Evolutionary conservation across 805 yeast genomes (phyloP), one percentile per base, ranked within the genome.

Genomic region (Pichia cephalocereana): DNA sequence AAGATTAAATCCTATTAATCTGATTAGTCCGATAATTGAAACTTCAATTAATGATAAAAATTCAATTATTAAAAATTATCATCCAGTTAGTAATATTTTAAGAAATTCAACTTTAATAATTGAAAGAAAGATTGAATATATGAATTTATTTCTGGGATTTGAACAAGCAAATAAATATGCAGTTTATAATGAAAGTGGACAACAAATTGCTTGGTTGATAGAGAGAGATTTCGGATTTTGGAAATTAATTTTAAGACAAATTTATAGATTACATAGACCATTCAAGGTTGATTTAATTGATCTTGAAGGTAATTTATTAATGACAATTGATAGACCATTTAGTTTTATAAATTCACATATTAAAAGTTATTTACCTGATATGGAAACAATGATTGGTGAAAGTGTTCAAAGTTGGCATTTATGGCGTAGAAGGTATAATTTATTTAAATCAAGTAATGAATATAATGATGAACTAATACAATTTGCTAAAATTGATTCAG

Each of bases 321-420:
- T 85, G 65, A 82, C 82, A 4, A 82, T 91, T 50, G 75, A 79
- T 51, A 74, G 99, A 56, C 93, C 90, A 6, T 91, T 93, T 60
- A 82, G 93, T 37, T 78, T 86, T 58, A 86, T 93, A 54, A 93
- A 93, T 63, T 88, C 96, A 1, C 91, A 83, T 59, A 85, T 93
- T 55, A 83, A 84, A 60, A 79, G 84, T 2, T 70, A 76, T 8
- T 63, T 83, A 43, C 95, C 96, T 0, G 75, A 17, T 37, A 6
- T 17, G 6, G 31, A 15, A 14, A 61, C 69, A 1, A 59, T 80
- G 6, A 69, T 93, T 18, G 98, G 98, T 1, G 97, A 91, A 62
- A 77, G 87, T 28, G 79, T 85, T 6, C 99, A 93, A 65, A 82
- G 84, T 54, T 93, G 96, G 96, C 98, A 93, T 68, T 70, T 83